phyloP scores from a whole-genome alignment of 192 early-diverging fungal genomes.

The Coemansia sp. region DNA sequence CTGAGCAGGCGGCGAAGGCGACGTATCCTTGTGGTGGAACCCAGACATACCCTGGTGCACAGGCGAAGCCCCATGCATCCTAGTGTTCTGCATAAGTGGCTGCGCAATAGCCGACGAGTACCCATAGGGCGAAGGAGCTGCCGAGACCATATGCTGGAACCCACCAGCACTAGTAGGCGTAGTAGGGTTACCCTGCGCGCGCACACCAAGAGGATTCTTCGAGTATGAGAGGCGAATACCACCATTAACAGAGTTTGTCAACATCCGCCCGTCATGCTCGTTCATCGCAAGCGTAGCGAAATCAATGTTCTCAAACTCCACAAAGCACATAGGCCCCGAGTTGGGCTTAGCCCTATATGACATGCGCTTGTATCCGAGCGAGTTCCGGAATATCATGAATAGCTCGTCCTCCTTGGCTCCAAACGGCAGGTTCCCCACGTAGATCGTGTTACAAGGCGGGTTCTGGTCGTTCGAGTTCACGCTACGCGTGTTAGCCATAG shows the following conservation, averaged over 20 bases:
- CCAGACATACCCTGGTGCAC: conserved; percentile 21
- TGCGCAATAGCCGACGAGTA: conserved; percentile 25
- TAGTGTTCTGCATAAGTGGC: conserved; percentile 13
- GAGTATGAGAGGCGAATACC: conserved; percentile 96
- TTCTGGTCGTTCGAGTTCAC: conserved; percentile 86
- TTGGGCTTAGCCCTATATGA: conserved; percentile 86
- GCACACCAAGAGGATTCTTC: conserved; percentile 95
- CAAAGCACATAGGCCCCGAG: conserved; percentile 97
- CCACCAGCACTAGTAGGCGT: conserved; percentile 8
- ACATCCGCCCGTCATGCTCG: conserved; percentile 82
- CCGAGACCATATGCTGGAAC: conserved; percentile 12
- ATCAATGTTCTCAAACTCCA: conserved; percentile 96
- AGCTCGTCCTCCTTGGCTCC: conserved; percentile 92
- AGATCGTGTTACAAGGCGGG: conserved; percentile 99
- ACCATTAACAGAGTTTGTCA: conserved; percentile 87
- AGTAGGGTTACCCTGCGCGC: conserved; percentile 58
- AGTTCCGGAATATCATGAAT: conserved; percentile 75
- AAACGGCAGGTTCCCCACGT: conserved; percentile 94
- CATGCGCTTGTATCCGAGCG: conserved; percentile 89
- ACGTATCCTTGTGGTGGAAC: conserved; percentile 22
- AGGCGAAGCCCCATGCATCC: conserved; percentile 27
- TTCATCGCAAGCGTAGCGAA: conserved; percentile 89
- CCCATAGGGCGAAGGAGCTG: conserved; percentile 35
- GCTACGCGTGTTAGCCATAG: conserved; percentile 59
- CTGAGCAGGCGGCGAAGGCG: conserved; percentile 43